Percentiles rank a stretch among this genome's conserved stretches.
These are phyloP conservation scores for Panicum virgatum DNA, from an alignment of 202 grass and related monocot species.

Conservation along the genomic window DNA sequence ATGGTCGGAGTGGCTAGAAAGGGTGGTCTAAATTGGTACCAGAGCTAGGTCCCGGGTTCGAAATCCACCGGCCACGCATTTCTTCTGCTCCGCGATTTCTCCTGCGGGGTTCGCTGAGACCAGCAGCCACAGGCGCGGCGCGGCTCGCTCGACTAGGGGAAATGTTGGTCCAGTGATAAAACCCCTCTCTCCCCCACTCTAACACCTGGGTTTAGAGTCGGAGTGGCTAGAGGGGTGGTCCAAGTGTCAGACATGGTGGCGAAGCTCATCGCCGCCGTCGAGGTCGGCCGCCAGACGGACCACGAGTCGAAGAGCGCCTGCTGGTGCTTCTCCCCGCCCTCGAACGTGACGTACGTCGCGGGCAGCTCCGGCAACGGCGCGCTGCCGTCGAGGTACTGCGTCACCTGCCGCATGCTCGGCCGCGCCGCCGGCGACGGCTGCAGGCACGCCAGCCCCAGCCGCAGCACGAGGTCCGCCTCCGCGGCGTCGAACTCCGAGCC, in stretches of 20 bases:
- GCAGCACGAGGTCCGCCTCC: slow-evolving; percentile 47
- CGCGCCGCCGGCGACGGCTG: slow-evolving; percentile 38
- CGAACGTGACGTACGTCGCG: slow-evolving; percentile 25
- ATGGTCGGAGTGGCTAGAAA: too few relatives aligned
- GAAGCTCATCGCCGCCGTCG: neutral
- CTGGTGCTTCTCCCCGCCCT: slow-evolving; percentile 17
- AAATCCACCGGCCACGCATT: too few relatives aligned
- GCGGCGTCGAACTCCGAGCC: slow-evolving; percentile 17
- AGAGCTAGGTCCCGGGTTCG: too few relatives aligned
- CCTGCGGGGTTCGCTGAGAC: too few relatives aligned
- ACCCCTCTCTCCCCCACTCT: too few relatives aligned
- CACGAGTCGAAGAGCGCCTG: slow-evolving; percentile 12
- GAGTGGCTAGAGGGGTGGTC: too few relatives aligned
- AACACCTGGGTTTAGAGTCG: too few relatives aligned
- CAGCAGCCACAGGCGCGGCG: too few relatives aligned
- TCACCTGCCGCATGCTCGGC: slow-evolving; percentile 50
- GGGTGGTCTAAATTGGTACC: too few relatives aligned
- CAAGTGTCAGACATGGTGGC: slow-evolving; percentile 40
- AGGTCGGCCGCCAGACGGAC: neutral
- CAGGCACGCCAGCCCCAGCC: slow-evolving; percentile 54
- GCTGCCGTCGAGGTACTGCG: slow-evolving; percentile 52
- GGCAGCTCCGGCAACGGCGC: slow-evolving; percentile 42
- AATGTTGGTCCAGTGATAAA: too few relatives aligned
- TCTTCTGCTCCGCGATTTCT: too few relatives aligned
- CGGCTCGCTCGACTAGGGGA: too few relatives aligned